These are phyloP conservation scores for Tripidium arundinaceum DNA, from an alignment of 202 grass and related monocot species.

Conservation along the genomic window DNA sequence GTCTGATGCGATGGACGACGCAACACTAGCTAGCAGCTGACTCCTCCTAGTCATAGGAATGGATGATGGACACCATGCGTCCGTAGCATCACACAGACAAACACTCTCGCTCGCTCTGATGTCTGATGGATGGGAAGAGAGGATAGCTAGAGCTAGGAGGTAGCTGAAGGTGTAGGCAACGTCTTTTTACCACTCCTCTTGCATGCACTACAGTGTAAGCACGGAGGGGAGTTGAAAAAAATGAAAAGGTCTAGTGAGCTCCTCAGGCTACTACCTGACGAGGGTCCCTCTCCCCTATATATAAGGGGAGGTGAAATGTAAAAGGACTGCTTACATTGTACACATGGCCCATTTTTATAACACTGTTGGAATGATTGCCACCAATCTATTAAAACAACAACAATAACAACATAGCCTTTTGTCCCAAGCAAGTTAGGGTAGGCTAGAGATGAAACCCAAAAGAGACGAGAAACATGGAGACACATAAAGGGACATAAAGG, in stretches of 20 bases:
- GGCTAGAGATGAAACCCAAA: no score
- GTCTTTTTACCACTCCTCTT: constrained; percentile 41
- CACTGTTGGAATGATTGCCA: no score
- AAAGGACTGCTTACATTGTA: constrained; percentile 39
- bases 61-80: background rate
- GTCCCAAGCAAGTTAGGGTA: no score
- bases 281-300: constrained; percentile 49
- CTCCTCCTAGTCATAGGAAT: background rate
- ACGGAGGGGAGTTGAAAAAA: constrained; percentile 28
- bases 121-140: background rate
- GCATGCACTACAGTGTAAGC: constrained; percentile 52
- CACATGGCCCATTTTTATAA: no score
- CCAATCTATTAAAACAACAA: no score
- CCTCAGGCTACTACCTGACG: background rate
- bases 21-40: background rate
- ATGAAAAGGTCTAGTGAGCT: constrained; percentile 21
- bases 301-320: constrained; percentile 48
- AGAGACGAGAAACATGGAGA: no score
- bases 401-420: no score
- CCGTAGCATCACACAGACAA: background rate
- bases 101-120: constrained; percentile 15
- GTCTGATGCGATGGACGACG: constrained; percentile 5
- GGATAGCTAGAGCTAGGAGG: background rate
- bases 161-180: constrained; percentile 36
- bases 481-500: no score